These are phyloP conservation scores for Juglanconis oblonga DNA, from an alignment of 2,329 filamentous ascomycete genomes.

Conservation along the genomic window DNA sequence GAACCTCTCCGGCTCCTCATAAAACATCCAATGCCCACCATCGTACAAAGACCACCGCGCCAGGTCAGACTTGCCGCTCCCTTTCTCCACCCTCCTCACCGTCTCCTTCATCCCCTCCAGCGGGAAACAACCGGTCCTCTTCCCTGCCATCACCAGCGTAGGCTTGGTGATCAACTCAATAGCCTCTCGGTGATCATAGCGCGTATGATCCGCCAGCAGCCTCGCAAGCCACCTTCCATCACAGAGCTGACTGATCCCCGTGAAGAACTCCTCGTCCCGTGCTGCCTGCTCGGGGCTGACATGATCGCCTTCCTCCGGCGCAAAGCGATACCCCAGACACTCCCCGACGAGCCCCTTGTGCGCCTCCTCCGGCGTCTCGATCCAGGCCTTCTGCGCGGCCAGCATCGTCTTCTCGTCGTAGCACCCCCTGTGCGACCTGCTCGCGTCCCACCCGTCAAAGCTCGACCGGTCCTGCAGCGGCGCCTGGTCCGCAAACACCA, in stretches of 20 bases:
- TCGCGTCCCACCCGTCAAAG: slow-evolving; percentile 31
- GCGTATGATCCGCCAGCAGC: slow-evolving; percentile 37
- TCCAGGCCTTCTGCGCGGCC: slow-evolving; percentile 29
- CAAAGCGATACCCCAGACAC: slow-evolving; percentile 34
- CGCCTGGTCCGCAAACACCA: slow-evolving; percentile 39
- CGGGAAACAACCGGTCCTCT: slow-evolving; percentile 36
- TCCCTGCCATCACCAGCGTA: slow-evolving; percentile 34
- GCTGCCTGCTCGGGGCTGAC: slow-evolving; percentile 23
- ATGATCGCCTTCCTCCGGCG: slow-evolving; percentile 23
- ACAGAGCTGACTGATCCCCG: slow-evolving; percentile 30
- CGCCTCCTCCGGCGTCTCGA: slow-evolving; percentile 21
- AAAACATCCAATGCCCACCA: slow-evolving; percentile 39
- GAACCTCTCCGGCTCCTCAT: slow-evolving; percentile 36
- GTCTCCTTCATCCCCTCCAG: slow-evolving; percentile 37
- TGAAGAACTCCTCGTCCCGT: slow-evolving; percentile 35
- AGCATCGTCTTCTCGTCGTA: slow-evolving; percentile 36
- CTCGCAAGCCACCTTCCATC: slow-evolving; percentile 36
- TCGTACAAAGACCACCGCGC: slow-evolving; percentile 31
- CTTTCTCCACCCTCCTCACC: slow-evolving; percentile 26
- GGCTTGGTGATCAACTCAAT: slow-evolving; percentile 32
- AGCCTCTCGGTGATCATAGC: slow-evolving; percentile 40
- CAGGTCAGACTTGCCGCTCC: slow-evolving; percentile 18
- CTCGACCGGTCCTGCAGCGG: slow-evolving; percentile 36
- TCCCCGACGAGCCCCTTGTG: slow-evolving; percentile 30
- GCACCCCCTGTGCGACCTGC: slow-evolving; percentile 32